These are phyloP conservation scores for Aspergillus sp. DNA, from an alignment of 2,329 filamentous ascomycete genomes.

Conservation along the genomic window DNA sequence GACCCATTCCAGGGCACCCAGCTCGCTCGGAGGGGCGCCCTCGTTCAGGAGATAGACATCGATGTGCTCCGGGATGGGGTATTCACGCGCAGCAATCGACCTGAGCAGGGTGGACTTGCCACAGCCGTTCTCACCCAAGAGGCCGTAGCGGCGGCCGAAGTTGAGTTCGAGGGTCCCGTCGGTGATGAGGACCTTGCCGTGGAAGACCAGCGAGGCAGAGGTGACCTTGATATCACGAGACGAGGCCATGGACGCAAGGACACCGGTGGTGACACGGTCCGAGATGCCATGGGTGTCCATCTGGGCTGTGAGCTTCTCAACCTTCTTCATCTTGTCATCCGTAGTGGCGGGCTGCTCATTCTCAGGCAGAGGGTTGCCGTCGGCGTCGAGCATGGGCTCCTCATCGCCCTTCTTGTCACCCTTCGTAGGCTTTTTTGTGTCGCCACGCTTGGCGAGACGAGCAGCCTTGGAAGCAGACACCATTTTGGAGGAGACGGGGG, in stretches of 20 bases:
- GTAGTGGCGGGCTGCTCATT: slow-evolving; percentile 60
- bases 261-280: slow-evolving; percentile 96
- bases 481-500: slow-evolving; percentile 37
- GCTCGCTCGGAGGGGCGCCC: slow-evolving; percentile 78
- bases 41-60: slow-evolving; percentile 98
- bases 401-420: slow-evolving; percentile 59
- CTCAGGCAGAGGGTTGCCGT: slow-evolving; percentile 46
- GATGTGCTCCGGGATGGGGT: slow-evolving; percentile 87
- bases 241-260: slow-evolving; percentile 71
- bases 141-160: slow-evolving; percentile 84
- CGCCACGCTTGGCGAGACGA: slow-evolving; percentile 58
- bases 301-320: slow-evolving; percentile 82
- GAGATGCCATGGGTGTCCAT: slow-evolving; percentile 95
- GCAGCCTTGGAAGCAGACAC: slow-evolving; percentile 61
- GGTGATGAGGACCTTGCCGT: slow-evolving; percentile 90
- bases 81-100: slow-evolving; percentile 87
- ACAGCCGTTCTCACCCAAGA: slow-evolving; percentile 97
- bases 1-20: slow-evolving; percentile 94
- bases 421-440: slow-evolving; percentile 63
- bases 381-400: slow-evolving; percentile 51
- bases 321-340: slow-evolving; percentile 63
- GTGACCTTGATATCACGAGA: slow-evolving; percentile 97
- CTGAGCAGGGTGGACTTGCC: slow-evolving; percentile 98
- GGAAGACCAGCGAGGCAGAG: slow-evolving; percentile 87
- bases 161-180: slow-evolving; percentile 90